phyloP scores from a whole-genome alignment of 140 eudicot species.

The Senecio squalidus region DNA sequence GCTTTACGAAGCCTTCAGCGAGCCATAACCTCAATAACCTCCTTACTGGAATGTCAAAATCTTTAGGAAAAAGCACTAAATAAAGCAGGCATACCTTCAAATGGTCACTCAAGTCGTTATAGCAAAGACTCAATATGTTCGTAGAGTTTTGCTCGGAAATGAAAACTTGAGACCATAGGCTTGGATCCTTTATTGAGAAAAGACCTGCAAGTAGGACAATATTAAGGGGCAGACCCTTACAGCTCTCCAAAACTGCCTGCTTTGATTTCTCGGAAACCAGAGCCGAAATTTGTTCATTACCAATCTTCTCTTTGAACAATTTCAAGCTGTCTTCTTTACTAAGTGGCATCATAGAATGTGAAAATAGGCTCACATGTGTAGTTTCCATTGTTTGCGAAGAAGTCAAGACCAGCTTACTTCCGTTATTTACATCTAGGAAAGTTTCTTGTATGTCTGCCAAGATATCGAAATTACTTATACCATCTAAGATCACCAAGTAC shows the following conservation, averaged over 20 bases:
- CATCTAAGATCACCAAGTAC: conserved; percentile 47
- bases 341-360: conserved; percentile 17
- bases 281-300: conserved; percentile 7
- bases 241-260: conserved; percentile 17
- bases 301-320: conserved; percentile 27
- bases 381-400: conserved; percentile 16
- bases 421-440: conserved; percentile 29
- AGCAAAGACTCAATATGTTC: conserved; percentile 30
- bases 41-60: conserved; percentile 43
- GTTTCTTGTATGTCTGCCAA: conserved; percentile 29
- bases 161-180: conserved; percentile 10
- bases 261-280: conserved; percentile 6
- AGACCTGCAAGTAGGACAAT: conserved; percentile 49
- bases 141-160: not conserved
- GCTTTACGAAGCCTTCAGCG: conserved; percentile 50
- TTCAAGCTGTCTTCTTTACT: conserved; percentile 29
- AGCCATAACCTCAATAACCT: conserved; percentile 48
- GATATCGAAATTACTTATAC: not conserved
- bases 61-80: conserved; percentile 42
- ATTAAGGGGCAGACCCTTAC: conserved; percentile 41
- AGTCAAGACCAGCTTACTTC: conserved; percentile 40
- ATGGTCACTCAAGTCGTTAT: conserved; percentile 26
- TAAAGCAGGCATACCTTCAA: conserved; percentile 44
- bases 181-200: conserved; percentile 21
- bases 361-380: not conserved